Percentiles rank a stretch among this genome's conserved stretches.
These are phyloP conservation scores for Oemleria cerasiformis DNA, from an alignment of 306 rosid species.

Conservation along the genomic window DNA sequence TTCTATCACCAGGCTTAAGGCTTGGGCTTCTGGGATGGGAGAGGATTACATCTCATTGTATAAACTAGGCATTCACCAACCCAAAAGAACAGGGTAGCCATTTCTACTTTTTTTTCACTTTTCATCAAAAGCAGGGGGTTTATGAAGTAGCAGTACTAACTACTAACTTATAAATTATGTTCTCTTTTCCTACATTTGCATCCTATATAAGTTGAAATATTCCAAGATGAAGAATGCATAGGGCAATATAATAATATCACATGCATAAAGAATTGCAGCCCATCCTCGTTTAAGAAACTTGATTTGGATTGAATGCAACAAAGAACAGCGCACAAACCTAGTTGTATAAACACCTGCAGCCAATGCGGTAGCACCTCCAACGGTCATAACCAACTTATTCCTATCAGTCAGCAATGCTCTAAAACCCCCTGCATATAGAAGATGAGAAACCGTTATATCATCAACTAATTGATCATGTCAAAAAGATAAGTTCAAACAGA, in stretches of 20 bases:
- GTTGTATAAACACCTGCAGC: conserved; percentile 98
- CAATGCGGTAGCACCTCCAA: conserved; percentile 97
- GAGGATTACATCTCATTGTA: not conserved
- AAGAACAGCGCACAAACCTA: conserved; percentile 50
- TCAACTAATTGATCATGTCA: conserved; percentile 11
- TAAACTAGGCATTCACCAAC: not conserved
- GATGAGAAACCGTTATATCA: conserved; percentile 21
- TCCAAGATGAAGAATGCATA: not conserved
- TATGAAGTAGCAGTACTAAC: not conserved
- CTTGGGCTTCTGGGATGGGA: not conserved
- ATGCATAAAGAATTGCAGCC: not conserved
- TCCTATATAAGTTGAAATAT: not conserved
- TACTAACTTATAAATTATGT: not conserved
- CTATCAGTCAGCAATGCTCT: conserved; percentile 82
- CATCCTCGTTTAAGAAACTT: conserved; percentile 10
- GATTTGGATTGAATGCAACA: conserved; percentile 17
- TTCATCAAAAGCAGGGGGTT: not conserved
- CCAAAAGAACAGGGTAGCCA: not conserved
- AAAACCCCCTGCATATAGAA: conserved; percentile 74
- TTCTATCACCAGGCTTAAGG: not conserved
- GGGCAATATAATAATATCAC: not conserved
- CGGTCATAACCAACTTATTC: conserved; percentile 82
- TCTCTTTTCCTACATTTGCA: conserved; percentile 1
- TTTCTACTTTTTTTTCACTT: not conserved
- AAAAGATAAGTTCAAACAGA: conserved; percentile 7